Evolutionary conservation across 345 rosid genomes (phyloP).

Genomic region (Gossypium mustelinum): DNA sequence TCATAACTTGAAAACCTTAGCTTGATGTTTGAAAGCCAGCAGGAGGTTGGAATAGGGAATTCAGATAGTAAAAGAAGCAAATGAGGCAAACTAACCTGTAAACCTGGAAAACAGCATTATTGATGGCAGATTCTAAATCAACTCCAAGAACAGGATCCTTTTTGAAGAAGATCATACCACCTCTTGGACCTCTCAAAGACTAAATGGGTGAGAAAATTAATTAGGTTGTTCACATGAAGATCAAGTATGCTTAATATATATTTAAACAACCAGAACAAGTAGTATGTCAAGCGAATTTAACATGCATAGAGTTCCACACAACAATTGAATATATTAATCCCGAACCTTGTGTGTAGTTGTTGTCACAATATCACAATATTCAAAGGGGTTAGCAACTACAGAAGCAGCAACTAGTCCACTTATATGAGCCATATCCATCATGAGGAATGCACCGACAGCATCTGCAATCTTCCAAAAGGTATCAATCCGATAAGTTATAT

Average conservation of each 20-base stretch:
- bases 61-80: not conserved
- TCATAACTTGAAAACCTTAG: not conserved
- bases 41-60: not conserved
- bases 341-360: constrained; percentile 90
- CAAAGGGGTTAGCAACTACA: constrained; percentile 81
- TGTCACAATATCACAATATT: constrained; percentile 86
- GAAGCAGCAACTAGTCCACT: constrained; percentile 97
- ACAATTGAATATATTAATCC: not conserved
- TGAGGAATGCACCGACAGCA: constrained; percentile 86
- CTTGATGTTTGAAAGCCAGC: not conserved
- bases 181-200: constrained; percentile 98
- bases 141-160: constrained; percentile 76
- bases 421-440: constrained; percentile 99
- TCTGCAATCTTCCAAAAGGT: constrained; percentile 68
- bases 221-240: constrained; percentile 3
- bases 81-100: constrained; percentile 54
- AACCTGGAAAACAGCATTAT: constrained; percentile 94
- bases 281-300: not conserved
- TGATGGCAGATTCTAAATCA: constrained; percentile 75
- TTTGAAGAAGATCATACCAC: constrained; percentile 95
- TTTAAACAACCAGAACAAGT: not conserved
- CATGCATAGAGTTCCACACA: not conserved
- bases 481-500: constrained; percentile 24
- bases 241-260: not conserved
- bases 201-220: constrained; percentile 21